phyloP scores from a whole-genome alignment of 768 basidiomycete genomes.

The Mycena floridula region DNA sequence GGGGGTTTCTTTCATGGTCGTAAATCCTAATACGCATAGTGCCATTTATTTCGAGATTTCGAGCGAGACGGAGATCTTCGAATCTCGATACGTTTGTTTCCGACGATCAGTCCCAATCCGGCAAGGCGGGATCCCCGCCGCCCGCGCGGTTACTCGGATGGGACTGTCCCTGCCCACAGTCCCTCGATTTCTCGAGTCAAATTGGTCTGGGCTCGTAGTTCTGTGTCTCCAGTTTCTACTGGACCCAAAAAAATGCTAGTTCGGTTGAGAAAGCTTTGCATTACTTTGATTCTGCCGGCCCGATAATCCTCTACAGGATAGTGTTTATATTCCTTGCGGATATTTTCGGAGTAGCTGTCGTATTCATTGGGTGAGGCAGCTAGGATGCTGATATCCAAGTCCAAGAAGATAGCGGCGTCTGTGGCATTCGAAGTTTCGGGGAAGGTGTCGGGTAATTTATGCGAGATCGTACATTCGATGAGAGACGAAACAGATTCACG shows the following conservation, averaged over 20 bases:
- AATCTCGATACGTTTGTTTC: no score
- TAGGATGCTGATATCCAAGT: slow-evolving; percentile 14
- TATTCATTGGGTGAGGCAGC: slow-evolving; percentile 6
- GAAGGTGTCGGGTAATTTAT: slow-evolving; percentile 6
- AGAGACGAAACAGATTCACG: slow-evolving; percentile 9
- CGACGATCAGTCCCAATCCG: no score
- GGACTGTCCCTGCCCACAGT: neutral
- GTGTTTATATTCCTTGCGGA: slow-evolving; percentile 11
- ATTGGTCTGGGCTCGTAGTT: slow-evolving; percentile 9
- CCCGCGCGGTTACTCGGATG: no score
- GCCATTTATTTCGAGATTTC: no score
- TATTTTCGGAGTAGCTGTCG: slow-evolving; percentile 7
- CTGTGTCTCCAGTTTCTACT: slow-evolving; percentile 6
- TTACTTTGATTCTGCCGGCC: slow-evolving; percentile 9
- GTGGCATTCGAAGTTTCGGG: slow-evolving; percentile 2
- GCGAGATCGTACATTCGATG: slow-evolving; percentile 11
- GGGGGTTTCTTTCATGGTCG: no score
- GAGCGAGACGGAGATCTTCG: no score
- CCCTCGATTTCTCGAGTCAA: slow-evolving; percentile 8
- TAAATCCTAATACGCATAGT: no score
- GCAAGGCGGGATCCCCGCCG: no score
- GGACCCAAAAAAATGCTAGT: slow-evolving; percentile 9
- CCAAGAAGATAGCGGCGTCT: slow-evolving; percentile 9
- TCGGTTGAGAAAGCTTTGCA: slow-evolving; percentile 8
- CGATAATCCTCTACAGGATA: slow-evolving; percentile 8